A percentile compares a stretch with the other conserved stretches of the same genome.
phyloP scores from a whole-genome alignment of 1,284 basidiomycete species.

The Vanrija humicola region DNA sequence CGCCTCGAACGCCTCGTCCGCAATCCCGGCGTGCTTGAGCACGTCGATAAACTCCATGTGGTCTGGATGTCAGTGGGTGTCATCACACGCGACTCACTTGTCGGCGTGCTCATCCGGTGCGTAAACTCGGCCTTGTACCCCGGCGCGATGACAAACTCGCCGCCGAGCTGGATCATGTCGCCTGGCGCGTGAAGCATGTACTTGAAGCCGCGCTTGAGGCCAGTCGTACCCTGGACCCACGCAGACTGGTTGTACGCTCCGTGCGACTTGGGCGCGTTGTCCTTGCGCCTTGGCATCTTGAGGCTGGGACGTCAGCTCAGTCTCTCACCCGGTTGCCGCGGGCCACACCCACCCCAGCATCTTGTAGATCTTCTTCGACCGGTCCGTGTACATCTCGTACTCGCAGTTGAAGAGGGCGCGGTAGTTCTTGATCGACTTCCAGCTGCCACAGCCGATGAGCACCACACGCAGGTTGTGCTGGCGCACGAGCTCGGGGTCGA shows the following conservation, averaged over 20 bases:
- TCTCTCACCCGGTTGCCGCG: not conserved
- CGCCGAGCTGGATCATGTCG: constrained; percentile 43
- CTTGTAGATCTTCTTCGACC: constrained; percentile 33
- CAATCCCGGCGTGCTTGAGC: not conserved
- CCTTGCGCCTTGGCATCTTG: constrained; percentile 24
- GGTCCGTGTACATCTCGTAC: constrained; percentile 46
- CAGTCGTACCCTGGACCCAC: constrained; percentile 36
- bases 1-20: not conserved
- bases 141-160: constrained; percentile 43
- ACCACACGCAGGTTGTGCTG: constrained; percentile 38
- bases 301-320: constrained; percentile 20
- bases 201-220: constrained; percentile 41
- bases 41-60: constrained; percentile 47
- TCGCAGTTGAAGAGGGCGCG: constrained; percentile 39
- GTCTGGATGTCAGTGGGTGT: constrained; percentile 13
- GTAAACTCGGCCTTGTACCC: constrained; percentile 44
- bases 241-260: constrained; percentile 37
- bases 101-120: constrained; percentile 47
- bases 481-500: constrained; percentile 38
- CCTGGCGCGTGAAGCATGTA: constrained; percentile 41
- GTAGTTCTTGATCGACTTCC: constrained; percentile 46
- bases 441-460: constrained; percentile 43
- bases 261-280: constrained; percentile 8
- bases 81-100: constrained; percentile 23
- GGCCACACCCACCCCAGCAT: constrained; percentile 29